Evolutionary conservation across 2,329 filamentous ascomycete species (phyloP), one percentile per base, ranked within the genome.

Genomic region (Trichoderma breve): DNA sequence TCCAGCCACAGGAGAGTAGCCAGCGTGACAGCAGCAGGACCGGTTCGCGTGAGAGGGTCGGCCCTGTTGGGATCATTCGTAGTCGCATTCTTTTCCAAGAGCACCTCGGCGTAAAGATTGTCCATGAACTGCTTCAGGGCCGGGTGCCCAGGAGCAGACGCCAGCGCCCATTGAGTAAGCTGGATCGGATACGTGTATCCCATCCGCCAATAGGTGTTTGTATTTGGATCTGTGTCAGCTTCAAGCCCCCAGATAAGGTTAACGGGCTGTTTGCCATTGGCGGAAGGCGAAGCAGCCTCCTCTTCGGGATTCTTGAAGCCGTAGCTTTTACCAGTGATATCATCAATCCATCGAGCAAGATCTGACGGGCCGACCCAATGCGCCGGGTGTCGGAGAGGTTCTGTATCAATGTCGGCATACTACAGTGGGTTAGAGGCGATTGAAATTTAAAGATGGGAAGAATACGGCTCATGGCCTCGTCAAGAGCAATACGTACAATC

Each of bases 371-470:
- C 60, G 64, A 77, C 73, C 76, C 76, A 77, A 28, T 71, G 51
- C 3, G 70, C 74, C 2, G 76, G 76, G 55, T 74, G 75, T 11
- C 73, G 68, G 5, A 77, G 73, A 30, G 76, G 76, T 47, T 76
- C 75, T 7, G 76, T 77, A 32, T 77, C 75, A 12, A 77, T 73
- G 36, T 77, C 76, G 70, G 72, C 76, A 36, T 77, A 77, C 76
- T 76, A 28, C 24, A n/a, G 7, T 24, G 28, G 51, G 57, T 66
- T 55, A 43, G 32, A 30, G 18, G 30, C 11, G 7, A 43, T 21
- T n/a, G 43, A 14, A 12, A 12, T n/a, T 39, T 0, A 4, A 58
- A 14, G 18, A 24, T 15, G 12, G 36, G 24, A 2, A 36, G 15
- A 9, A 11, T 36, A 28, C 14, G 24, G n/a, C n/a, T 2, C 9